phyloP scores from a whole-genome alignment of 257 asterid genomes.

The Solanum peruvianum region DNA sequence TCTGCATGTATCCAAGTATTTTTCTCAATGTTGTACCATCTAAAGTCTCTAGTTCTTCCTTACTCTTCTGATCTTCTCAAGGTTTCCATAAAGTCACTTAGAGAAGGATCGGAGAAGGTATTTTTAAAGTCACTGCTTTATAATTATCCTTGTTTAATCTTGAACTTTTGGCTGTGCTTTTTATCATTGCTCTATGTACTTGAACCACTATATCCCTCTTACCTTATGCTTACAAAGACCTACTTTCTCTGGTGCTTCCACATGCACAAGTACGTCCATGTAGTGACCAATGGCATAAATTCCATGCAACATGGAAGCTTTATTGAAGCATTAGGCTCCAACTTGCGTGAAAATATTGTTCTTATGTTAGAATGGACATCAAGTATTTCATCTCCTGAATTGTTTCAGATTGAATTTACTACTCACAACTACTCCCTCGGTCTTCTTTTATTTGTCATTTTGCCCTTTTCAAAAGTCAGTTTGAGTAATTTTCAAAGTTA shows the following conservation, averaged over 20 bases:
- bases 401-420: neutral
- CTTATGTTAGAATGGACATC: neutral
- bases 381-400: neutral
- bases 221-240: neutral
- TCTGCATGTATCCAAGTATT: conserved; percentile 78
- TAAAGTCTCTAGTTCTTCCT: conserved; percentile 51
- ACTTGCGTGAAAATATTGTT: neutral
- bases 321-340: neutral
- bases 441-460: no score
- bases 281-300: neutral
- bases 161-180: neutral
- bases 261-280: neutral
- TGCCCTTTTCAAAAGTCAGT: no score
- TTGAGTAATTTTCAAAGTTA: no score
- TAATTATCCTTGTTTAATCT: neutral
- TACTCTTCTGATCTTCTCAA: conserved; percentile 42
- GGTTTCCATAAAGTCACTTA: conserved; percentile 47
- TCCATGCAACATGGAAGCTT: neutral
- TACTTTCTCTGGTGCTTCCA: neutral
- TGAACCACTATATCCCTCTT: neutral
- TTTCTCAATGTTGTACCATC: conserved; percentile 58
- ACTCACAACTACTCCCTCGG: neutral
- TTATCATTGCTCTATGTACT: neutral
- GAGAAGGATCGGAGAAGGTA: conserved; percentile 65
- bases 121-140: neutral